Evolutionary conservation across 2,329 filamentous ascomycete species (phyloP), one percentile per base, ranked within the genome.

Genomic region (Botrytis cinerea): DNA sequence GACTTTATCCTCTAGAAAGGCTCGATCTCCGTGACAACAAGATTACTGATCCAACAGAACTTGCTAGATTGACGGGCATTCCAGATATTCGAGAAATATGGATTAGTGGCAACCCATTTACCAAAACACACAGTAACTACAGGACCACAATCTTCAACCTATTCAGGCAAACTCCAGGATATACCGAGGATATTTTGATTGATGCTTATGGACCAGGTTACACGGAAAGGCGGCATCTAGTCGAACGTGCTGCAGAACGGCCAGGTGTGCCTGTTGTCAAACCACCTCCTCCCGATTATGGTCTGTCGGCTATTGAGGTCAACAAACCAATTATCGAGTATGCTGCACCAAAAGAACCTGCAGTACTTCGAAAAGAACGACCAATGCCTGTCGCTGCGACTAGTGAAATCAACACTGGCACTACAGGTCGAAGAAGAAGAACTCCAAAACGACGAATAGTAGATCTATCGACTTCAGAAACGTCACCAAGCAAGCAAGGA

Each of bases 81-180:
- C 95, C 96, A 40, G 93, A 98, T 71, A 92, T 99, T 77, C 91
- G 91, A 74, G 95, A 98, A 81, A 91, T 99, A 46, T 99, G 95
- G 87, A 92, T 99, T 25, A 89, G 92, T 75, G 93, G 94, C 35
- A 99, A 99, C 79, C 93, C 95, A 0, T 98, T 98, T 79, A 93
- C 92, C 61, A 93, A 93, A 78, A 95, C 94, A 1, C 93, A 98
- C 81, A 87, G 91, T 74, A 90, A 92, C 78, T 97, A 97, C 81
- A 90, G 96, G 67, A 87, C 97, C 76, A 93, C 91, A 32, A 97
- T 98, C 75, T 98, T 99, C 89, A 99, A 98, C 79, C 86, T 98
- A 3, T 99, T 99, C 86, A 90, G 96, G 76, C 91, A 90, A 74
- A 94, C 93, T 0, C 93, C 95, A 18, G 96, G 96, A 8, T 97